phyloP scores from a whole-genome alignment of 805 yeast genomes.

The Candida morakotiae region DNA sequence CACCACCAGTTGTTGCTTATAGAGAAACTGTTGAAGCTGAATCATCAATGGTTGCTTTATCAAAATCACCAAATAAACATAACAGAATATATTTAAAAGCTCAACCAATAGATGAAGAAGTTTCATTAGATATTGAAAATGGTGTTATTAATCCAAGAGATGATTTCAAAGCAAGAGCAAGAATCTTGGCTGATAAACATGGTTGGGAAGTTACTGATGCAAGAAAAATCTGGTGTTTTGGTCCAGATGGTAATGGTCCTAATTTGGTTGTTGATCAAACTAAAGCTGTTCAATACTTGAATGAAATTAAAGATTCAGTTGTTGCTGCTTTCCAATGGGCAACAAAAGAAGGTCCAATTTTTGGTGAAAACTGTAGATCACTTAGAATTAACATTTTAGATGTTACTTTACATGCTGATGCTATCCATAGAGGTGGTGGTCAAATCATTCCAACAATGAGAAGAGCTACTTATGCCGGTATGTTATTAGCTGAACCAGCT shows the following conservation, averaged over 20 bases:
- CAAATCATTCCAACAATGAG: constrained; percentile 99
- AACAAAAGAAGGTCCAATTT: constrained; percentile 98
- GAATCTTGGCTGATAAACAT: constrained; percentile 97
- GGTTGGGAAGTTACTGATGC: constrained; percentile 99
- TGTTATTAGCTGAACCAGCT: constrained; percentile 97
- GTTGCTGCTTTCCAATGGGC: constrained; percentile 99
- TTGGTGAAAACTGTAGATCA: constrained; percentile 95
- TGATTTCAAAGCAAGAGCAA: constrained; percentile 98
- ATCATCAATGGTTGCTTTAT: constrained; percentile 93
- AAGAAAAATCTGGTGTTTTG: constrained; percentile 99
- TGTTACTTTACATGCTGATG: constrained; percentile 99
- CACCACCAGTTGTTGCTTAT: constrained; percentile 98
- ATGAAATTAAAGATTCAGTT: constrained; percentile 98
- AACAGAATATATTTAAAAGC: constrained; percentile 99
- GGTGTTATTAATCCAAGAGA: constrained; percentile 94
- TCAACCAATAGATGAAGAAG: constrained; percentile 93
- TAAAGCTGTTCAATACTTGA: constrained; percentile 98
- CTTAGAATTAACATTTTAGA: constrained; percentile 97
- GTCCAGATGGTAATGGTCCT: constrained; percentile 99
- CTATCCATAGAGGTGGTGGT: constrained; percentile 99
- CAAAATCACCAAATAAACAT: constrained; percentile 99
- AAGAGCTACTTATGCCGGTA: constrained; percentile 98
- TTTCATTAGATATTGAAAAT: constrained; percentile 82
- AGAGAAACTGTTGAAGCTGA: constrained; percentile 96
- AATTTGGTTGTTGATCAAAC: constrained; percentile 99